Percentiles rank a stretch among this genome's conserved stretches.
Conservation (phyloP, 2,329 filamentous ascomycete species). For the Fonsecaea monophora region DNA sequence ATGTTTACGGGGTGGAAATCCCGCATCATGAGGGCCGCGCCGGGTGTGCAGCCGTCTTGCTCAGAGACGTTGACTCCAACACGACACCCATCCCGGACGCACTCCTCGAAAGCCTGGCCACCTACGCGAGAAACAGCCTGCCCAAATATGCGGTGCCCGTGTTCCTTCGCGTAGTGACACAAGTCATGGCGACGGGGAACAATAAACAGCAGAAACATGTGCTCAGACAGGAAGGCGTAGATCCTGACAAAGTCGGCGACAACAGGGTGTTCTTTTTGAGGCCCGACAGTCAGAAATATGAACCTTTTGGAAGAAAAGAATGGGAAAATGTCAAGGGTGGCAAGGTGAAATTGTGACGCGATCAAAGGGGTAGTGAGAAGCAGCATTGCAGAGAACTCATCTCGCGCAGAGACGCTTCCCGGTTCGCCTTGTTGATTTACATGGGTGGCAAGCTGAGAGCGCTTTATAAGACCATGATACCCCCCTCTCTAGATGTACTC, state of each 20-base stretch:
- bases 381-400: too few species aligned
- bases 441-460: too few species aligned
- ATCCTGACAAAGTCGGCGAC: conserved; percentile 62
- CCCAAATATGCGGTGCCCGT: conserved; percentile 78
- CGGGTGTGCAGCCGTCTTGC: conserved; percentile 64
- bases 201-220: conserved; percentile 86
- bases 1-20: conserved; percentile 72
- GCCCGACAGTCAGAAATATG: conserved; percentile 64
- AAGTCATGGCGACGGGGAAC: conserved; percentile 76
- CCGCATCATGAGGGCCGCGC: conserved; percentile 73
- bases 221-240: conserved; percentile 75
- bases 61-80: conserved; percentile 24
- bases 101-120: conserved; percentile 37
- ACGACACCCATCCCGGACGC: conserved; percentile 17
- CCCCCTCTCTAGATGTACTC: too few species aligned
- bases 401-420: too few species aligned
- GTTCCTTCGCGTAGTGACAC: conserved; percentile 72
- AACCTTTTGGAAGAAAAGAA: conserved; percentile 69
- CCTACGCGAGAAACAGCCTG: conserved; percentile 59
- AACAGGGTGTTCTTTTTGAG: conserved; percentile 71
- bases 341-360: conserved; percentile 68
- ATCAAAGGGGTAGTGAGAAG: not conserved
- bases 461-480: too few species aligned
- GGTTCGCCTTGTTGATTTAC: too few species aligned
- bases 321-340: conserved; percentile 74